phyloP scores from a whole-genome alignment of 2,329 filamentous ascomycete species.

The Trichoderma lentiforme region DNA sequence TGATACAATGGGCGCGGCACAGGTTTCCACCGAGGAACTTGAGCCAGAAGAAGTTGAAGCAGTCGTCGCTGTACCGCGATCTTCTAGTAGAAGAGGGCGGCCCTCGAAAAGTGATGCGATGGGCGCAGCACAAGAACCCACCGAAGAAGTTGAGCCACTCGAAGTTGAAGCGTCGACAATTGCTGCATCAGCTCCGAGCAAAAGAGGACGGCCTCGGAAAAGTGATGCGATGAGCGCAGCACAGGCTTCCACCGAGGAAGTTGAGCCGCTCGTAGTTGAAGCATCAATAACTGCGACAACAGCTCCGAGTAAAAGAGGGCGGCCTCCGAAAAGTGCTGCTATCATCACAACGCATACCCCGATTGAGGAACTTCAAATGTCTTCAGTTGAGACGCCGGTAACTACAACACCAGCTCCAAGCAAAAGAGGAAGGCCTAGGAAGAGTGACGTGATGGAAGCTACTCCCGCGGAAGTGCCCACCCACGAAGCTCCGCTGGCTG shows the following conservation, averaged over 20 bases:
- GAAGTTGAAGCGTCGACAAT: background rate
- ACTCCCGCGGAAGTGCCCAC: background rate
- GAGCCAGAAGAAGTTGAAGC: background rate
- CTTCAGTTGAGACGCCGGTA: background rate
- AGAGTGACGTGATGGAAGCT: background rate
- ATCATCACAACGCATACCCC: no score
- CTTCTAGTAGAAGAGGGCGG: background rate
- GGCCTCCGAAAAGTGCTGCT: background rate
- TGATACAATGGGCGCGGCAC: background rate
- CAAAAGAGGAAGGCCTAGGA: background rate
- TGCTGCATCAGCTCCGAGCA: background rate
- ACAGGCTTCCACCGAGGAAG: background rate
- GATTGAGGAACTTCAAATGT: background rate
- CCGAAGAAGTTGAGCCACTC: background rate
- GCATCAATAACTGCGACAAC: background rate
- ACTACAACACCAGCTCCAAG: background rate
- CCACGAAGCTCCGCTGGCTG: background rate
- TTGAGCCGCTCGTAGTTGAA: background rate
- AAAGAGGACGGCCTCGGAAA: background rate
- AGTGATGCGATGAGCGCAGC: background rate
- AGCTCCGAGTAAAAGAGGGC: background rate
- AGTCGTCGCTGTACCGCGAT: background rate
- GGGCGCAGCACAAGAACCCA: no score
- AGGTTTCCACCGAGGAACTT: background rate
- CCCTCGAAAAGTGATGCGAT: background rate